Base-by-base conservation (phyloP, 192 early-diverging fungal genomes). In the Phycomyces nitens region DNA sequence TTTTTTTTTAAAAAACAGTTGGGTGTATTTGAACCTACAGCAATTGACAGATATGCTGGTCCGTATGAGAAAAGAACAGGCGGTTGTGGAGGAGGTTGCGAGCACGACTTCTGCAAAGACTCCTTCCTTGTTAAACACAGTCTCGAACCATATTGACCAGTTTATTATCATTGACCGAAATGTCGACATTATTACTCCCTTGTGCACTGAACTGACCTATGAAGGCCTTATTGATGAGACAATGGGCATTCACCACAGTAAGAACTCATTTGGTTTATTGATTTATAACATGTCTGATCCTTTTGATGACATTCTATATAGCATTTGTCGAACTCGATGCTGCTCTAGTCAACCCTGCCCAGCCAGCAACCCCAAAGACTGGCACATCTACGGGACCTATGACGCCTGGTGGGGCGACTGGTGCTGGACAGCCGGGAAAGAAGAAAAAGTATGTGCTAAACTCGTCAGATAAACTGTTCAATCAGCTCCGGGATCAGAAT, bases 141-240 rank as follows among this genome's bases (percentile, higher is more conserved):
- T 91, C 50, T 91, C 89, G 5, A 79, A 82, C 44, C 75, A 73
- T 38, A 85, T 89, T 51, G 87, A 99, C 66, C 88, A 92, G 10
- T 64, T 97, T 53, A 84, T 99, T 18, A 85, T 99, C 15, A 82
- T 99, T 41, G 97, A 99, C 63, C 82, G 96, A 2, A 83, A 80
- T 21, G 93, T 94, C 4, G 97, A 99, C 70, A 64, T 96, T 49
- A 78, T 94, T 38, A 97, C 94, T 4, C 96, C 94, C 9, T 74
- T 99, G 34, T 89, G 94, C 65, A 99, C 94, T 0, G 94, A 96
- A 71, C 79, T 98, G 60, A 98, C 97, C 0, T 99, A 98, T 73
- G 92, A 98, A 77, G 97, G 97, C 4, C 78, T 99, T 21, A 87
- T 99, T 62, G 95, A 97, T 74, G 97, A 99, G 72, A 81, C 90